Evolutionary conservation across 2,329 filamentous ascomycete species (phyloP), one percentile per base, ranked within the genome.

Genomic region (Diaporthe longicolla): DNA sequence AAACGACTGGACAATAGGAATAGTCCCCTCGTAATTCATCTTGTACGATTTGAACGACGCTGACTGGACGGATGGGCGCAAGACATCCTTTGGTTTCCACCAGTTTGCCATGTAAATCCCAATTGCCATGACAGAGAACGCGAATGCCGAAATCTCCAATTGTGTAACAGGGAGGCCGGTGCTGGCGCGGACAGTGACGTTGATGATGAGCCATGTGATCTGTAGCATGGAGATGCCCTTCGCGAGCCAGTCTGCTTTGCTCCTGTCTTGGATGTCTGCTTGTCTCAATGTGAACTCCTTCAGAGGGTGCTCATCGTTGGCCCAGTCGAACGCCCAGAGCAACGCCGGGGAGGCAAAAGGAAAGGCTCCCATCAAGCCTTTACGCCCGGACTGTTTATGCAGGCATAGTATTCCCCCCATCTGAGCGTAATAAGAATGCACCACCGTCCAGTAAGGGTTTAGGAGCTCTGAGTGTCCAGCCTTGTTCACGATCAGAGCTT

Each of bases 231-330:
- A 57, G 17, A 57, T 35, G 9, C 54, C 54, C 29, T 57, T 57
- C 29, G 54, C 54, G 29, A 57, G 29, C 54, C 54, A 57, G 54
- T 57, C 54, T 57, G 54, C 54, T 35, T 57, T 57, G 29, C 54
- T 57, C 54, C 19, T 35, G 29, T 57, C 54, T 29, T 57, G 54
- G 29, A 57, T 57, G 29, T 57, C 54, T 57, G 29, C 54, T n/a
- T 21, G 3, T n/a, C 54, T 57, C 29, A 57, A 17, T 10, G 54
- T 8, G 29, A 57, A 57, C 8, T 57, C 29, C 19, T 57, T 21
- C 6, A 57, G 54, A 15, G 54, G 54, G 29, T 57, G 54, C 21
- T 35, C 15, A 13, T 57, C 35, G 13, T 57, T 8, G 21, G 9
- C 29, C 54, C 54, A 57, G 8, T 57, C 29, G 29, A 57, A 57